These are phyloP conservation scores for Microsporum canis DNA, from an alignment of 2,329 filamentous ascomycete species.

Conservation along the genomic window DNA sequence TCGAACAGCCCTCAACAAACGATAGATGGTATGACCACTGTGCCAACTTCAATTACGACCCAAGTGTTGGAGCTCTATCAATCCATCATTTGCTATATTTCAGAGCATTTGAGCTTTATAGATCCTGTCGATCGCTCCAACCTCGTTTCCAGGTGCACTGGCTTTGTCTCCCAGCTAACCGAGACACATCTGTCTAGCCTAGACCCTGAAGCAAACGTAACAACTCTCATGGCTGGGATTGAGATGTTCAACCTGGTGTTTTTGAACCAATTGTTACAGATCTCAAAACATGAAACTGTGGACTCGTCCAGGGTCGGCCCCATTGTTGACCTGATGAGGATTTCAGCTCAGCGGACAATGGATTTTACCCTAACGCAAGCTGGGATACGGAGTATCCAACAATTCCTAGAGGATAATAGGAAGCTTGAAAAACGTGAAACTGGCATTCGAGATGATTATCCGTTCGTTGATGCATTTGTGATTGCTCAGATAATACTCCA, in stretches of 20 bases:
- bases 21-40: neutral
- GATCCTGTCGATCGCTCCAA: constrained; percentile 43
- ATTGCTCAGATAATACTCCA: constrained; percentile 33
- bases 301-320: constrained; percentile 17
- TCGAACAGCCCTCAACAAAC: constrained; percentile 13
- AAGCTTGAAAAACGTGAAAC: constrained; percentile 32
- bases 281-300: constrained; percentile 27
- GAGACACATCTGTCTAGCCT: constrained; percentile 18
- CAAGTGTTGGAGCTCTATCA: constrained; percentile 22
- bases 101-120: constrained; percentile 40
- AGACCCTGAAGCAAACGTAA: constrained; percentile 15
- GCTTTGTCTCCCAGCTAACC: constrained; percentile 30
- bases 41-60: constrained; percentile 6
- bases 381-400: constrained; percentile 29
- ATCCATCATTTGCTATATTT: constrained; percentile 40
- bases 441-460: constrained; percentile 38
- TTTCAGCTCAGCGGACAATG: constrained; percentile 28
- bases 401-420: constrained; percentile 38
- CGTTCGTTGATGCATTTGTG: constrained; percentile 38
- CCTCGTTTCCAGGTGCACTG: constrained; percentile 32
- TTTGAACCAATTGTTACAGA: constrained; percentile 29
- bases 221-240: constrained; percentile 11
- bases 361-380: constrained; percentile 22
- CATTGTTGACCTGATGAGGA: constrained; percentile 24
- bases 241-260: constrained; percentile 25